A percentile compares a stretch with the other conserved stretches of the same genome.
Evolutionary conservation across 1,139 yeast species (phyloP).

Genomic region (Pneumocystis oryctolagi): DNA sequence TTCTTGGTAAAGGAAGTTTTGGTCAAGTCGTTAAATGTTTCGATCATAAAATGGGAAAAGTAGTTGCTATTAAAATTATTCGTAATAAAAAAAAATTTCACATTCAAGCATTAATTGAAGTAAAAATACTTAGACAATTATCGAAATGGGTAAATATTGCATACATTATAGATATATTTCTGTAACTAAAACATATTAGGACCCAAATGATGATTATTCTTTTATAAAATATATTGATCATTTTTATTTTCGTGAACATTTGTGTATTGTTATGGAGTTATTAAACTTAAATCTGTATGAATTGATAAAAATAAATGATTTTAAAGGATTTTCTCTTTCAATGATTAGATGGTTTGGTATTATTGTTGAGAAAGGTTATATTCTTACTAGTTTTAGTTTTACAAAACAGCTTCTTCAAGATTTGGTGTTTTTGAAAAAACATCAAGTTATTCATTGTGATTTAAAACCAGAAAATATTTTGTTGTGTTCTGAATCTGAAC

Average conservation of each 20-base stretch:
- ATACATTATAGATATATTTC: not conserved
- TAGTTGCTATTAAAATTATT: conserved; percentile 63
- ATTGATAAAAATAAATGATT: conserved; percentile 43
- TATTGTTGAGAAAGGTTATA: not conserved
- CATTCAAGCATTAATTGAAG: conserved; percentile 64
- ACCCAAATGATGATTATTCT: conserved; percentile 30
- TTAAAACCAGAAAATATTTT: conserved; percentile 90
- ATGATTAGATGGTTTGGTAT: conserved; percentile 29
- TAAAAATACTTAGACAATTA: conserved; percentile 46
- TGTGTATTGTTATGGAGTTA: conserved; percentile 66
- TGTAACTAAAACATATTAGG: conserved; percentile 21
- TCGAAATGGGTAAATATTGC: conserved; percentile 18
- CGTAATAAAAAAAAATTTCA: conserved; percentile 63
- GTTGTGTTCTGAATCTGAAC: conserved; percentile 62
- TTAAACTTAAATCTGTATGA: conserved; percentile 56
- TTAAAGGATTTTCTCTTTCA: conserved; percentile 44
- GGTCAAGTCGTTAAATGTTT: conserved; percentile 61
- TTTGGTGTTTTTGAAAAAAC: conserved; percentile 41
- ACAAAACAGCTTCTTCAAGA: conserved; percentile 45
- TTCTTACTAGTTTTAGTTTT: conserved; percentile 22
- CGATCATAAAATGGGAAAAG: conserved; percentile 45
- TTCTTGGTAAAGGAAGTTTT: conserved; percentile 69
- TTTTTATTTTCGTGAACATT: conserved; percentile 67
- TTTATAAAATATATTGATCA: conserved; percentile 49
- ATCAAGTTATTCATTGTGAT: conserved; percentile 62